phyloP scores from a whole-genome alignment of 2,329 filamentous ascomycete genomes.

The Aspergillus sclerotialis region DNA sequence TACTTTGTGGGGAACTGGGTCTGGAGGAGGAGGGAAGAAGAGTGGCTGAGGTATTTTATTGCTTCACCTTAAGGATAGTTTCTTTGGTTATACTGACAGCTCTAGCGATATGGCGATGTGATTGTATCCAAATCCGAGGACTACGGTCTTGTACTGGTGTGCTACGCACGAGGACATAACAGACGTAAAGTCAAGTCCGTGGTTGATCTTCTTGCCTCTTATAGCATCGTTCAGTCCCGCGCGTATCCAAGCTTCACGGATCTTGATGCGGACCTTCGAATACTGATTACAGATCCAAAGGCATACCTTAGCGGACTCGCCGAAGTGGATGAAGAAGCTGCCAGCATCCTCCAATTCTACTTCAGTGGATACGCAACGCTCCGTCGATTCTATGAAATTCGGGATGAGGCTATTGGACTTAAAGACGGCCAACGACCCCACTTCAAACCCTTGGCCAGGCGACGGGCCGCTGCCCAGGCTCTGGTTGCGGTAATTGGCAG shows the following conservation, averaged over 20 bases:
- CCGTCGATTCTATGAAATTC: constrained; percentile 81
- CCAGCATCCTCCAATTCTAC: constrained; percentile 73
- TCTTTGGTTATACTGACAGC: constrained; percentile 11
- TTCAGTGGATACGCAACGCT: constrained; percentile 89
- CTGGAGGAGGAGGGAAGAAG: constrained; percentile 72
- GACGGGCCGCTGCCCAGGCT: constrained; percentile 64
- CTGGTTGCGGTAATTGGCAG: constrained; percentile 78
- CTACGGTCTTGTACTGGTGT: constrained; percentile 82
- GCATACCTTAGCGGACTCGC: constrained; percentile 65
- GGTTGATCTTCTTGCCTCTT: constrained; percentile 77
- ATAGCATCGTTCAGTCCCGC: constrained; percentile 77
- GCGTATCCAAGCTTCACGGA: constrained; percentile 66
- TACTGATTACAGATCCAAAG: constrained; percentile 65
- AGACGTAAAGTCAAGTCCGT: constrained; percentile 74
- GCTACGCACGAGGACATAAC: constrained; percentile 80
- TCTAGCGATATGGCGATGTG: constrained; percentile 72
- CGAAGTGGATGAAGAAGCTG: constrained; percentile 69
- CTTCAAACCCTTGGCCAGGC: constrained; percentile 52
- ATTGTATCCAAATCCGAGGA: constrained; percentile 65
- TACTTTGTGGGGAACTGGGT: constrained; percentile 68
- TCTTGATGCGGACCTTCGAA: constrained; percentile 64
- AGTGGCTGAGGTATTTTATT: constrained; percentile 70
- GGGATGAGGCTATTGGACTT: constrained; percentile 56
- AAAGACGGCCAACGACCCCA: constrained; percentile 33
- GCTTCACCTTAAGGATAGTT: too few relatives aligned